phyloP scores from a whole-genome alignment of 2,329 filamentous ascomycete genomes.

The Lasiodiplodia sp. region DNA sequence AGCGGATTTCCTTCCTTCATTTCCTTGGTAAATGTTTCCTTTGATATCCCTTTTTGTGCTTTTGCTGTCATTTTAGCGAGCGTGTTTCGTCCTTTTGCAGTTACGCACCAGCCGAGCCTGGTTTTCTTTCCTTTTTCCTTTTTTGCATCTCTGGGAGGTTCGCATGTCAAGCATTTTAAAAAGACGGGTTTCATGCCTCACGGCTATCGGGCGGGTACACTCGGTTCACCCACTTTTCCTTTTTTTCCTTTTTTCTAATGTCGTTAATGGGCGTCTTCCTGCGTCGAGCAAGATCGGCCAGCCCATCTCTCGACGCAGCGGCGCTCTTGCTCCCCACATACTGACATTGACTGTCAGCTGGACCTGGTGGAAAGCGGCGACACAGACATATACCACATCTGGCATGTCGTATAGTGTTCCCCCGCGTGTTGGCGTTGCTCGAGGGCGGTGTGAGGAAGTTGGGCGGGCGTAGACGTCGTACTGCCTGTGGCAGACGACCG shows the following conservation, averaged over 20 bases:
- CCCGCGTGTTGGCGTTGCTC: constrained; percentile 35
- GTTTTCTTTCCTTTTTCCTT: constrained; percentile 39
- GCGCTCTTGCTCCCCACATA: constrained; percentile 43
- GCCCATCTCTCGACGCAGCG: constrained; percentile 46
- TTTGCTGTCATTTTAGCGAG: constrained; percentile 54
- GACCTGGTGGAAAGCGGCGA: constrained; percentile 47
- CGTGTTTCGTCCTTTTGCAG: constrained; percentile 44
- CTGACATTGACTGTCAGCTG: constrained; percentile 50
- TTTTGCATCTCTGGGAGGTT: constrained; percentile 54
- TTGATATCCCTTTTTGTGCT: constrained; percentile 54
- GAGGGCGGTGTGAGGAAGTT: constrained; percentile 33
- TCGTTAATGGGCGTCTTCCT: constrained; percentile 46
- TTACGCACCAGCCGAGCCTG: constrained; percentile 47
- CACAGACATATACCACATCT: constrained; percentile 44
- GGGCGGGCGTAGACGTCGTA: constrained; percentile 16
- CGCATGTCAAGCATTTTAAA: constrained; percentile 53
- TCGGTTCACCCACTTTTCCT: constrained; percentile 40
- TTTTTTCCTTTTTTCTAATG: constrained; percentile 47
- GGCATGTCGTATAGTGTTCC: constrained; percentile 47
- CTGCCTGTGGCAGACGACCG: constrained; percentile 26
- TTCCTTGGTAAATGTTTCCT: constrained; percentile 46
- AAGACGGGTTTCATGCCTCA: constrained; percentile 50
- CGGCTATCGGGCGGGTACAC: constrained; percentile 52
- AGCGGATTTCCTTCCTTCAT: constrained; percentile 49
- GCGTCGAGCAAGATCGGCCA: constrained; percentile 40